Evolutionary conservation across 805 yeast genomes (phyloP), one percentile per base, ranked within the genome.

Genomic region (Saitoella complicata): DNA sequence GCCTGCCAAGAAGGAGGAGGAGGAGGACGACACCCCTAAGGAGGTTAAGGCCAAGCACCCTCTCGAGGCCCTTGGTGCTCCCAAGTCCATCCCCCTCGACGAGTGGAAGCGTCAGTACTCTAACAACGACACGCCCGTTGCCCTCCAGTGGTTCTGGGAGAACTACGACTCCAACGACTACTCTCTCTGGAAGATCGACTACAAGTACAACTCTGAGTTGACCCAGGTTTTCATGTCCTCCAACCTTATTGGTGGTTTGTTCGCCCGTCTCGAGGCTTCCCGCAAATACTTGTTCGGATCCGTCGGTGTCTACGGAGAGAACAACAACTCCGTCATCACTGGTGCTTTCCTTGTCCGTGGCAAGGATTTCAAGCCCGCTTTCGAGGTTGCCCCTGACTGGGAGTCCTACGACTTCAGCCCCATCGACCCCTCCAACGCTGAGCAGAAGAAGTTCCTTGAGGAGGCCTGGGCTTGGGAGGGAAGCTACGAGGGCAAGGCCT

Each of bases 311-410:
- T 88, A 82, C 72, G 98, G 98, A 69, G 96, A 83, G 73, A 85
- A 86, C 86, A 88, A 86, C 81, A 72, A 80, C 80, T 88, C 88
- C 71, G 97, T 96, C 73, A 87, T 88, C 64, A 71, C 83, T 57
- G 96, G 95, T 73, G 94, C 80, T 62, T 80, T 88, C 75, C 68
- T 91, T 61, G 79, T 88, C 61, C 86, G 97, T 72, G 98, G 98
- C 59, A 84, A 88, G 69, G 95, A 88, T 51, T 69, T 58, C 62
- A 74, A 57, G 46, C 94, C 96, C 66, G 98, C 95, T 52, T 85
- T 88, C 62, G 82, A 88, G 54, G 97, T 91, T 66, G 98, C 97
- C 62, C 96, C 98, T 67, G 98, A 91, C 71, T 86, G 94, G 94
- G 97, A 88, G 71, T 84, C 95, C 42, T 88, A 84, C 72, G 62